These are phyloP conservation scores for Aspergillus sp. DNA, from an alignment of 2,329 filamentous ascomycete species.

Conservation along the genomic window DNA sequence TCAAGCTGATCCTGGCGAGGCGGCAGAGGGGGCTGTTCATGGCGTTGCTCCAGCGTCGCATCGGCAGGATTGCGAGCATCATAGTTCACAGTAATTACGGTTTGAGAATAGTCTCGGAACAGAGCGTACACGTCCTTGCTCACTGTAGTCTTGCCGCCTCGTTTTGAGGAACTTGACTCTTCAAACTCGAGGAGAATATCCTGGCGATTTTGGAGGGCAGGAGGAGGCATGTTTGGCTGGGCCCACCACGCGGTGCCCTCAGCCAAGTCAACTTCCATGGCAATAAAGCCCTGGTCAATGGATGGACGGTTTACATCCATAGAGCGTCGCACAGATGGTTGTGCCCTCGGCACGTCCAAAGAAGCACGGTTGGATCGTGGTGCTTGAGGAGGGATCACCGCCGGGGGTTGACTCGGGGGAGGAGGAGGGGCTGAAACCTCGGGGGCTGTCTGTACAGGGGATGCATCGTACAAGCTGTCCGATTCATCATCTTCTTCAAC, in stretches of 20 bases:
- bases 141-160: slow-evolving; percentile 68
- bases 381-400: slow-evolving; percentile 46
- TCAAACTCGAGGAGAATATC: slow-evolving; percentile 83
- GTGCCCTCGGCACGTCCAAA: slow-evolving; percentile 60
- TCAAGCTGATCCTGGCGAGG: slow-evolving; percentile 94
- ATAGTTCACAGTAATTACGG: slow-evolving; percentile 76
- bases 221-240: slow-evolving; percentile 74
- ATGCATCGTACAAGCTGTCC: slow-evolving; percentile 49
- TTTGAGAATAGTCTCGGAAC: slow-evolving; percentile 96
- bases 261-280: slow-evolving; percentile 79
- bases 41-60: slow-evolving; percentile 76
- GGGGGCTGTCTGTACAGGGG: slow-evolving; percentile 38
- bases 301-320: slow-evolving; percentile 74
- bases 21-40: slow-evolving; percentile 76
- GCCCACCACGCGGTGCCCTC: slow-evolving; percentile 82
- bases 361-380: slow-evolving; percentile 56
- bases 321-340: slow-evolving; percentile 58
- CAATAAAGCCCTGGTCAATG: slow-evolving; percentile 79
- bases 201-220: slow-evolving; percentile 75
- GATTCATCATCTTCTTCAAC: slow-evolving; percentile 35
- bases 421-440: slow-evolving; percentile 40
- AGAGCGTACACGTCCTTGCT: slow-evolving; percentile 84
- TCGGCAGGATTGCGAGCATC: slow-evolving; percentile 72
- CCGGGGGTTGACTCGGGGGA: slow-evolving; percentile 33
- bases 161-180: slow-evolving; percentile 68